Percentiles rank a stretch among this genome's conserved stretches.
phyloP scores from a whole-genome alignment of 176 grass and related monocot species.

The Melocanna baccifera region DNA sequence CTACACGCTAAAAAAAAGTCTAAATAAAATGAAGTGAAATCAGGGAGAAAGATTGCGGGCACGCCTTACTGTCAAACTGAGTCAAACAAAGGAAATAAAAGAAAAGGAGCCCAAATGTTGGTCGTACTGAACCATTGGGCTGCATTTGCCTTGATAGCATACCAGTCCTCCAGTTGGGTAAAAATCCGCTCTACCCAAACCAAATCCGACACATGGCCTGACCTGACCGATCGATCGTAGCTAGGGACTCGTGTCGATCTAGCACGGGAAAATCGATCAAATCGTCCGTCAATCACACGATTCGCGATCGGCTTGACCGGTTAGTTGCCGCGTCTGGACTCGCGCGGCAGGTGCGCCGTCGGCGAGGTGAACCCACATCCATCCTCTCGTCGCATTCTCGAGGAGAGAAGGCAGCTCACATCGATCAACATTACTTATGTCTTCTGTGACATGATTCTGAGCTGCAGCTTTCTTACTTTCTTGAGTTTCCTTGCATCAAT shows the following conservation, averaged over 20 bases:
- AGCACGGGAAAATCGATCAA: background rate
- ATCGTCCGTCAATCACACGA: background rate
- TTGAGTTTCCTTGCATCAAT: background rate
- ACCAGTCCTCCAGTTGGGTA: too few species aligned
- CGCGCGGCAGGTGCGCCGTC: constrained; percentile 32
- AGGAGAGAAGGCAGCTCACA: background rate
- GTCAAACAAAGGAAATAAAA: too few species aligned
- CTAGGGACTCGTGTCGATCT: too few species aligned
- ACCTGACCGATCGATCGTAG: background rate
- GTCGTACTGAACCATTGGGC: too few species aligned
- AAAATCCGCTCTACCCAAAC: background rate
- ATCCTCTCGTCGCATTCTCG: background rate
- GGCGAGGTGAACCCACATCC: background rate
- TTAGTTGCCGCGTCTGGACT: background rate
- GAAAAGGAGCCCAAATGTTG: too few species aligned
- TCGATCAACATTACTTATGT: background rate
- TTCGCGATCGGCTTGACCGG: background rate
- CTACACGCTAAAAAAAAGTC: too few species aligned
- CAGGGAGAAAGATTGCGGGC: too few species aligned
- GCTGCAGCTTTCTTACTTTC: background rate
- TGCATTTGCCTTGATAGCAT: too few species aligned
- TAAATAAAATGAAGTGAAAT: too few species aligned
- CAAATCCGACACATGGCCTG: background rate
- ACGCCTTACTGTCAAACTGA: too few species aligned
- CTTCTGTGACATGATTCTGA: background rate